These are phyloP conservation scores for Scutellaria barbata DNA, from an alignment of 257 asterid genomes.

Conservation along the genomic window DNA sequence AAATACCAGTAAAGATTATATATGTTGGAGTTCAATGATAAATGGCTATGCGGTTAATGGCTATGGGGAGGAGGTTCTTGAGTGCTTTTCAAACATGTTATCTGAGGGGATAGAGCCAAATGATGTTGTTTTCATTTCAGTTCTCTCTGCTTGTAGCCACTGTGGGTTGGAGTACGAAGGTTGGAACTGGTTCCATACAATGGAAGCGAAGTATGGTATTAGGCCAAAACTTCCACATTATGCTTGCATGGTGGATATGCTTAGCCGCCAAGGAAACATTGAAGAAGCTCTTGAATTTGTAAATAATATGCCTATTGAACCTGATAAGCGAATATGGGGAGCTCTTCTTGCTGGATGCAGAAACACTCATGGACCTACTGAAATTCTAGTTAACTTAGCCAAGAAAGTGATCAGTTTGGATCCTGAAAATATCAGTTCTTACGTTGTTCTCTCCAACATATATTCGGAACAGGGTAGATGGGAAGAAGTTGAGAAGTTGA, in stretches of 20 bases:
- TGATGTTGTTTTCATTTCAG: conserved; percentile 68
- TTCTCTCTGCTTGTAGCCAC: conserved; percentile 85
- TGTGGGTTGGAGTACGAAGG: conserved; percentile 87
- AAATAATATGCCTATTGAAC: conserved; percentile 65
- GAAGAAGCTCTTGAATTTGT: conserved; percentile 81
- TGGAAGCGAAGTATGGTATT: conserved; percentile 58
- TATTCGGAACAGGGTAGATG: conserved; percentile 78
- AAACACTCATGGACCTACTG: conserved; percentile 50
- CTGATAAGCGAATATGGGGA: conserved; percentile 86
- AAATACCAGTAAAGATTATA: conserved; percentile 53
- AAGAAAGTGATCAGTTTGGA: conserved; percentile 59
- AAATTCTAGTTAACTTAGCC: conserved; percentile 52
- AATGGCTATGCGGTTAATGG: conserved; percentile 83
- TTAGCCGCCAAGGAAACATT: conserved; percentile 78
- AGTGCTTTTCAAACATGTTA: conserved; percentile 68
- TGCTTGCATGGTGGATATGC: conserved; percentile 94
- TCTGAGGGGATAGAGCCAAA: conserved; percentile 63
- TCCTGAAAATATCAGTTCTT: conserved; percentile 56
- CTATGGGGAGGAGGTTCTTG: conserved; percentile 69
- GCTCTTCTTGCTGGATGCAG: conserved; percentile 82
- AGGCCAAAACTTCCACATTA: conserved; percentile 71
- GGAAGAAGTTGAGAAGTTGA: conserved; percentile 69
- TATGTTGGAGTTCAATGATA: conserved; percentile 98
- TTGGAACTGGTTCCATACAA: conserved; percentile 76
- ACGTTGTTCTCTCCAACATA: conserved; percentile 62